Evolutionary conservation across 2,329 filamentous ascomycete genomes (phyloP).

Genomic region (Alternaria longipes): DNA sequence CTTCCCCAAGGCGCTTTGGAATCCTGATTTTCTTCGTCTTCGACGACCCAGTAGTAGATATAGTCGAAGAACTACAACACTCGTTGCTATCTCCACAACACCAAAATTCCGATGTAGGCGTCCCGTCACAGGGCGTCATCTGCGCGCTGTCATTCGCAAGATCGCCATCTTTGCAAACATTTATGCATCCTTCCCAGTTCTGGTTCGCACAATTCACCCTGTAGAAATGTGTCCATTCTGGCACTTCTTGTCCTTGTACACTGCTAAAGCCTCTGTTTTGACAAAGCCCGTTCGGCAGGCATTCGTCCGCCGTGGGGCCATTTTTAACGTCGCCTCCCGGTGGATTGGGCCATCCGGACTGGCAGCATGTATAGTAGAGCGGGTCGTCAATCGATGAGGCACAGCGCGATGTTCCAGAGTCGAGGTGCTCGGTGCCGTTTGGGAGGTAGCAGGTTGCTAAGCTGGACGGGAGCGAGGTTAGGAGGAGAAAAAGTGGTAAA

Average conservation of each 20-base stretch:
- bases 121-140: constrained; percentile 25
- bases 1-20: constrained; percentile 2
- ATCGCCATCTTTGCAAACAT: constrained; percentile 18
- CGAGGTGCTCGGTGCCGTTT: constrained; percentile 9
- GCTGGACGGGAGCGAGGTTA: not conserved
- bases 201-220: constrained; percentile 18
- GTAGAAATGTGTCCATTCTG: constrained; percentile 16
- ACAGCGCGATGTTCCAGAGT: constrained; percentile 10
- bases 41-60: not conserved
- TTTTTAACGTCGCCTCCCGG: constrained; percentile 11
- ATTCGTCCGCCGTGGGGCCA: constrained; percentile 20
- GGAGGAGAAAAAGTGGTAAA: not conserved
- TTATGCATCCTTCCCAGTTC: constrained; percentile 17
- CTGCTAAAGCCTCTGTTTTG: constrained; percentile 15
- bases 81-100: constrained; percentile 18
- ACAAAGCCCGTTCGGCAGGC: constrained; percentile 26
- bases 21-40: constrained; percentile 4
- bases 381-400: constrained; percentile 4
- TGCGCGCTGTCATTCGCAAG: constrained; percentile 2
- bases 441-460: constrained; percentile 11
- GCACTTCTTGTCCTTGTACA: not conserved
- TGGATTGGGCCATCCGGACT: constrained; percentile 12
- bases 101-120: constrained; percentile 16
- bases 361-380: constrained; percentile 20
- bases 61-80: constrained; percentile 2